Percentiles rank a stretch among this genome's conserved stretches.
Conservation (phyloP, 2,329 filamentous ascomycete genomes). For the Xylariaceae sp. region DNA sequence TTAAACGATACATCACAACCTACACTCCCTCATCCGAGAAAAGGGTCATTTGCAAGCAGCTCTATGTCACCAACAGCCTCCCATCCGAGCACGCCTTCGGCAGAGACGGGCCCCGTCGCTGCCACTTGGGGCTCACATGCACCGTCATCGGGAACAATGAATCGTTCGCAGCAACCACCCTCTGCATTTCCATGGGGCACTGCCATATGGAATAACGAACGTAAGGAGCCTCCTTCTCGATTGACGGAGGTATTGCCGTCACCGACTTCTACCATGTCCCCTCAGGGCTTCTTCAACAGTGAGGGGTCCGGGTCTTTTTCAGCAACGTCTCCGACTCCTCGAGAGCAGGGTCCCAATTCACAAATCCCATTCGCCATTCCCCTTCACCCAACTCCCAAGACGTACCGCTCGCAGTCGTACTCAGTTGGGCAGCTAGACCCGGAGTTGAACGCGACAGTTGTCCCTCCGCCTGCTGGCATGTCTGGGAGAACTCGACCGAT, state of each 20-base stretch:
- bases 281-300: slow-evolving; percentile 43
- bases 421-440: slow-evolving; percentile 87
- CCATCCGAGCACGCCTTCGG: slow-evolving; percentile 74
- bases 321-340: slow-evolving; percentile 47
- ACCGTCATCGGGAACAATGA: slow-evolving; percentile 41
- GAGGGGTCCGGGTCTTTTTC: slow-evolving; percentile 37
- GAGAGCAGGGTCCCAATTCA: slow-evolving; percentile 50
- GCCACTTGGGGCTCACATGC: slow-evolving; percentile 53
- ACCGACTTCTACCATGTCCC: slow-evolving; percentile 58
- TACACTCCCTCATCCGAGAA: slow-evolving; percentile 56
- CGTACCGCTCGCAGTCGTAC: slow-evolving; percentile 92
- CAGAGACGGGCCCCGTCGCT: slow-evolving; percentile 51
- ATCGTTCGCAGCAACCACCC: slow-evolving; percentile 41
- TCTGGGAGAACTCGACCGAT: slow-evolving; percentile 46
- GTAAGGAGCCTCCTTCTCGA: slow-evolving; percentile 72
- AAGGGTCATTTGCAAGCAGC: slow-evolving; percentile 70
- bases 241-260: slow-evolving; percentile 72
- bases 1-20: slow-evolving; percentile 73
- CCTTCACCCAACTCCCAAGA: slow-evolving; percentile 84
- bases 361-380: slow-evolving; percentile 86
- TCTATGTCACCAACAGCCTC: slow-evolving; percentile 77
- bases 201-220: slow-evolving; percentile 77
- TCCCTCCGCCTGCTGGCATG: slow-evolving; percentile 45
- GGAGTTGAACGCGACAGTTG: slow-evolving; percentile 43
- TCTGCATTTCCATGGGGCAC: slow-evolving; percentile 67